These are phyloP conservation scores for Singerocomus rubriflavus DNA, from an alignment of 1,284 basidiomycete species.

Conservation along the genomic window DNA sequence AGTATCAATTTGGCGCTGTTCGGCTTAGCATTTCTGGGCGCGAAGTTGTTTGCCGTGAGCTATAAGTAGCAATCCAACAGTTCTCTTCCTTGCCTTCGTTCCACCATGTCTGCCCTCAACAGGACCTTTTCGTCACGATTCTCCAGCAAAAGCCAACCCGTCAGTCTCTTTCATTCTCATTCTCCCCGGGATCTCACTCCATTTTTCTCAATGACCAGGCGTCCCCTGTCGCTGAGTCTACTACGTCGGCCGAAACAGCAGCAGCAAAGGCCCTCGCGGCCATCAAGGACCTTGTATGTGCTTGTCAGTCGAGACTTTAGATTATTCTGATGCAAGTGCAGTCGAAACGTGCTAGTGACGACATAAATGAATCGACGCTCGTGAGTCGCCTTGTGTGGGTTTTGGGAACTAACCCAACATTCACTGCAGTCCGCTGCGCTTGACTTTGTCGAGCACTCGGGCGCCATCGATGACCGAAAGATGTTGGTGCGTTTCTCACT, in stretches of 20 bases:
- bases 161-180: slow-evolving; percentile 9
- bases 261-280: slow-evolving; percentile 27
- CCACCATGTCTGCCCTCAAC: slow-evolving; percentile 27
- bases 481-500: slow-evolving; percentile 38
- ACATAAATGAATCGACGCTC: slow-evolving; percentile 29
- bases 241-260: slow-evolving; percentile 17
- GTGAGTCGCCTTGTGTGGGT: slow-evolving; percentile 11
- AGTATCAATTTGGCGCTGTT: slow-evolving; percentile 15
- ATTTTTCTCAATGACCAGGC: slow-evolving; percentile 7
- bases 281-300: slow-evolving; percentile 34
- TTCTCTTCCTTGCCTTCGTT: neutral
- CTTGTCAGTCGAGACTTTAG: neutral
- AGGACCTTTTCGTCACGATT: slow-evolving; percentile 32
- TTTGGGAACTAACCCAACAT: neutral
- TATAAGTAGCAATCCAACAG: slow-evolving; percentile 25
- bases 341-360: slow-evolving; percentile 31
- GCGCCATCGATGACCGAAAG: slow-evolving; percentile 64
- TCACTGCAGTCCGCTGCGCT: slow-evolving; percentile 45
- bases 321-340: slow-evolving; percentile 3
- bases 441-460: slow-evolving; percentile 55
- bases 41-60: slow-evolving; percentile 3
- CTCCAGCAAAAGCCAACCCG: slow-evolving; percentile 27
- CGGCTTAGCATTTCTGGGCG: slow-evolving; percentile 18
- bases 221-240: slow-evolving; percentile 18
- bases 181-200: neutral